Conservation (phyloP, 352 stramenopile genomes). For the Pythium plurisporium region DNA sequence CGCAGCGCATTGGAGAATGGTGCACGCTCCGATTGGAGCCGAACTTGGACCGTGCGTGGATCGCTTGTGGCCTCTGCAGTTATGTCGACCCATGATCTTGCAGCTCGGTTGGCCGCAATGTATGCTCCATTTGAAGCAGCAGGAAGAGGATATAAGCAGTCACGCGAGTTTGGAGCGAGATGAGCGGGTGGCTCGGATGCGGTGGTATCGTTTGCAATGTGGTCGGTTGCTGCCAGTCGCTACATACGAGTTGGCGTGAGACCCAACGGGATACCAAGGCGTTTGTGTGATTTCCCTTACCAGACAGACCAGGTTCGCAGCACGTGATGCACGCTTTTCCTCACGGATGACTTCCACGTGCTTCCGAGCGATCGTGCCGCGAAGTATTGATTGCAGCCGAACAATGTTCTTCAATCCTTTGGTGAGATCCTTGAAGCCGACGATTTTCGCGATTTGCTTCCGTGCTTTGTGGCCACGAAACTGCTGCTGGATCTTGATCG, state of each 20-base stretch:
- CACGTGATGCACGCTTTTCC: slow-evolving; percentile 8
- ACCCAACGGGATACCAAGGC: not conserved
- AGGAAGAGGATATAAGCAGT: slow-evolving; percentile 13
- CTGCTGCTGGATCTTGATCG: slow-evolving; percentile 34
- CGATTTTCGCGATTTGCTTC: slow-evolving; percentile 16
- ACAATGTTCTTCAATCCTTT: slow-evolving; percentile 33
- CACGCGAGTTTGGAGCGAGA: slow-evolving; percentile 2
- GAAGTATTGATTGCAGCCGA: slow-evolving; percentile 51
- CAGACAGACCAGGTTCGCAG: slow-evolving; percentile 18
- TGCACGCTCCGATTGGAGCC: not conserved
- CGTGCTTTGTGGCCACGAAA: slow-evolving; percentile 32
- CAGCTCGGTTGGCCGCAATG: not conserved
- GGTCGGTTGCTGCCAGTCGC: not conserved
- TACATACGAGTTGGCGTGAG: not conserved
- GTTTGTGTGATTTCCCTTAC: not conserved
- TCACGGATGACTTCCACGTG: slow-evolving; percentile 24
- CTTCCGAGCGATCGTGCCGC: slow-evolving; percentile 35
- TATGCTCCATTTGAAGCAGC: not conserved
- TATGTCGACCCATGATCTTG: not conserved
- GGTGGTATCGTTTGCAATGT: not conserved
- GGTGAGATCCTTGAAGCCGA: slow-evolving; percentile 16
- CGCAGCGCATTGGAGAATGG: not conserved
- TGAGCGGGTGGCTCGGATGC: not conserved
- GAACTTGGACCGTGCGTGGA: not conserved
- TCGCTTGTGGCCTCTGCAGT: not conserved